Percentiles rank a stretch among this genome's conserved stretches.
These are phyloP conservation scores for Lepidium sativum DNA, from an alignment of 345 rosid genomes.

Conservation along the genomic window DNA sequence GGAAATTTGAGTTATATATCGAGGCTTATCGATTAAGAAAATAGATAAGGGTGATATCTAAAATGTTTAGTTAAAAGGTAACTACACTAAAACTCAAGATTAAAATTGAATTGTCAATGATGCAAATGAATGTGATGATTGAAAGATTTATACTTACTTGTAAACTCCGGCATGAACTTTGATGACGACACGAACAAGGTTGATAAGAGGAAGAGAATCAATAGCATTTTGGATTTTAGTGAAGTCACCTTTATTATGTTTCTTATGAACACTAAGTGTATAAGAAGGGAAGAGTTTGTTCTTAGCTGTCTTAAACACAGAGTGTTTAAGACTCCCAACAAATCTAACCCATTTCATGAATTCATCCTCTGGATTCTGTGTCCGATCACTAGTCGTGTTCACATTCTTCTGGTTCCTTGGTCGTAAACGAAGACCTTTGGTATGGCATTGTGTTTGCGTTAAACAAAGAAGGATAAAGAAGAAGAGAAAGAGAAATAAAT, in stretches of 20 bases:
- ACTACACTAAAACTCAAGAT: background rate
- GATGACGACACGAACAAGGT: constrained; percentile 83
- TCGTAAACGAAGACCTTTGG: constrained; percentile 51
- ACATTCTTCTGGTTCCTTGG: constrained; percentile 27
- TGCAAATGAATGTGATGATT: background rate
- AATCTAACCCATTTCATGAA: constrained; percentile 92
- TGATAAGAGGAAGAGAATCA: constrained; percentile 81
- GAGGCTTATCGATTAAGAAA: no score
- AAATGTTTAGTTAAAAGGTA: background rate
- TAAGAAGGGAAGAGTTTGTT: constrained; percentile 81
- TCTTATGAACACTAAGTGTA: constrained; percentile 52
- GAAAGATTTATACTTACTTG: constrained; percentile 46
- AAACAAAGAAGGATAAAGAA: constrained; percentile 33
- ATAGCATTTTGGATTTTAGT: constrained; percentile 84
- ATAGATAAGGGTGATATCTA: background rate
- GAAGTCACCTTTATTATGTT: constrained; percentile 64
- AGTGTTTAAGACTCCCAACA: constrained; percentile 76
- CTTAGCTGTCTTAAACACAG: constrained; percentile 66
- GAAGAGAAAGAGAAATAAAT: background rate
- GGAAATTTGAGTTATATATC: no score
- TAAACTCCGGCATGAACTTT: constrained; percentile 91
- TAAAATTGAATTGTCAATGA: background rate
- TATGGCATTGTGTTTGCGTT: constrained; percentile 43
- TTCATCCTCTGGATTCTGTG: constrained; percentile 62
- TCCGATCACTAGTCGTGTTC: constrained; percentile 36